Base-by-base conservation (phyloP, 352 stramenopile genomes). In the Pythium phragmiticola region DNA sequence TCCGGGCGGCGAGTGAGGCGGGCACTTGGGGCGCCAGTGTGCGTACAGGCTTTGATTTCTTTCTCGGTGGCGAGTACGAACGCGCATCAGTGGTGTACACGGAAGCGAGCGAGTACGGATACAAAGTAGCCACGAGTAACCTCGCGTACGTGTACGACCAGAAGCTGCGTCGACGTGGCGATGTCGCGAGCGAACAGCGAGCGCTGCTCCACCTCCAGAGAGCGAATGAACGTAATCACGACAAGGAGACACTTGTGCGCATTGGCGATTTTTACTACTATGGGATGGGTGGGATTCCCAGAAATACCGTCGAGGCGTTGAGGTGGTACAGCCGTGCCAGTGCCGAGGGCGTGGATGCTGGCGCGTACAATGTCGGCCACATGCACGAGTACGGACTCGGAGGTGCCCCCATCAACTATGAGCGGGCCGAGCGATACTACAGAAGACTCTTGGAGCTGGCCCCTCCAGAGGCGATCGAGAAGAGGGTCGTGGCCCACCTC, bases 201-300 rank as follows among this genome's bases (percentile, higher is more conserved):
- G 77, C 80, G 0, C 23, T 89, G 11, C 48, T 65, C 16, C 87
- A 81, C 53, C 67, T 94, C 19, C 17, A 68, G 0, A 53, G 67
- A 28, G 66, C 84, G 13, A 72, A 59, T 14, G 47, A 65, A 7
- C 57, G 68, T 42, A 88, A 80, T 54, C 64, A 63, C 17, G 80
- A 94, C 59, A 76, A 68, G 53, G 78, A 94, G 57, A 73, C 75
- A 16, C 65, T 90, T 2, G 72, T 92, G 17, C 80, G 80, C 16
- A 83, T 94, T 7, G 86, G 86, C 48, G 86, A 94, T 58, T 90
- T 76, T 45, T 70, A 91, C 51, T 94, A 87, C 59, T 91, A 92
- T 57, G 84, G 84, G 7, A 60, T 81, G 45, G 80, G 70, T 6
- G 77, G 77, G 0, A 41, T 94, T 13, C 43, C 14, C 0, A 57